These are phyloP conservation scores for Gossypium australe DNA, from an alignment of 345 rosid species.

Conservation along the genomic window DNA sequence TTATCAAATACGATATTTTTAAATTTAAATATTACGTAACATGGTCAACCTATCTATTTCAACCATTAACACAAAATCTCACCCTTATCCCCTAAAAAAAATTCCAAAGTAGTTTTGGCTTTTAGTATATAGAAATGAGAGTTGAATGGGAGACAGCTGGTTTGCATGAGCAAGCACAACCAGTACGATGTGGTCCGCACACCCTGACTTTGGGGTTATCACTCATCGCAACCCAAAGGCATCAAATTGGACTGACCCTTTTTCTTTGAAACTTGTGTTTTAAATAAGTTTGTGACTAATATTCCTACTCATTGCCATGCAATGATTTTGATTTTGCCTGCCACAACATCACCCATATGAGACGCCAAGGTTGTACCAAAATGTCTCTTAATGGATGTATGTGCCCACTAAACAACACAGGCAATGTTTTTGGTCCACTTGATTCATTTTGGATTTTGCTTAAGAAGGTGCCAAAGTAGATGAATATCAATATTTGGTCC, in stretches of 20 bases:
- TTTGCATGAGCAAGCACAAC: background rate
- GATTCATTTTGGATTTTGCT: background rate
- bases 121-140: background rate
- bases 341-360: background rate
- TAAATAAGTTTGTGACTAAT: no score
- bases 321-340: background rate
- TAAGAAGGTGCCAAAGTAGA: background rate
- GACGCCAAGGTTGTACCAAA: background rate
- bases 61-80: no score
- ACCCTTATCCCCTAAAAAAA: no score
- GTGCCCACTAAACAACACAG: background rate
- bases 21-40: no score
- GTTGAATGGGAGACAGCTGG: conserved; percentile 7
- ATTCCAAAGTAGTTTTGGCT: background rate
- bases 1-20: no score
- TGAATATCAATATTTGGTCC: background rate
- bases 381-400: background rate
- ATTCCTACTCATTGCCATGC: background rate
- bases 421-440: background rate
- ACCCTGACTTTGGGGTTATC: conserved; percentile 3
- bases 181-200: background rate
- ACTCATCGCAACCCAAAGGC: background rate
- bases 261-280: no score
- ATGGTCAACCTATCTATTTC: no score
- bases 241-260: no score